Conservation (phyloP, 768 basidiomycete species). For the Russula sp. region DNA sequence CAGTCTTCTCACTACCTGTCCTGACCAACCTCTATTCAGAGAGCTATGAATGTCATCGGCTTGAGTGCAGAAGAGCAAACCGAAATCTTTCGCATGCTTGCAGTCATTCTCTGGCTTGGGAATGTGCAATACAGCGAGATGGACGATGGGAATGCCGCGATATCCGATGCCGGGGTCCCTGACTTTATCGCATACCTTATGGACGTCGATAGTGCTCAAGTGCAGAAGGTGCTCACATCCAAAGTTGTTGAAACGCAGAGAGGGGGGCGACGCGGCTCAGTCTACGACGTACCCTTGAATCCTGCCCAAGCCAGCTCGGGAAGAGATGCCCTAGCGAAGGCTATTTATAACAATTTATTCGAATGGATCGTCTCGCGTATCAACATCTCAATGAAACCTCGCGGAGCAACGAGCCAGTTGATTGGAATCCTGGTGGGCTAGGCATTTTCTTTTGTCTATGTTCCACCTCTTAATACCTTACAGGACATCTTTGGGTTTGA, state of each 20-base stretch:
- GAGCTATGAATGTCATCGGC: conserved; percentile 92
- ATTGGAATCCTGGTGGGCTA: conserved; percentile 82
- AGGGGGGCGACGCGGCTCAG: conserved; percentile 86
- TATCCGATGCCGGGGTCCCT: conserved; percentile 81
- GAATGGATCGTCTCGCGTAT: conserved; percentile 98
- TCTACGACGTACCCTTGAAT: conserved; percentile 96
- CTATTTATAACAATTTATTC: conserved; percentile 96
- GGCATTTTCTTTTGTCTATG: not conserved
- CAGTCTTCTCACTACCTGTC: not conserved
- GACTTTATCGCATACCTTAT: conserved; percentile 95
- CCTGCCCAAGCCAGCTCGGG: conserved; percentile 86
- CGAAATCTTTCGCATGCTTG: conserved; percentile 91
- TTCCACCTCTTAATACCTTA: conserved; percentile 2
- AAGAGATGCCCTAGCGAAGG: conserved; percentile 89
- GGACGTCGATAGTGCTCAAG: conserved; percentile 71
- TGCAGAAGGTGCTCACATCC: conserved; percentile 83
- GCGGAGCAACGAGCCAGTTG: conserved; percentile 63
- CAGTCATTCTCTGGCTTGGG: conserved; percentile 90
- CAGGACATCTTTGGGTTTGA: conserved; percentile 99
- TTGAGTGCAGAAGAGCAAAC: conserved; percentile 78
- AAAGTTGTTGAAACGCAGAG: conserved; percentile 89
- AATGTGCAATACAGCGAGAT: conserved; percentile 87
- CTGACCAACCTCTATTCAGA: conserved; percentile 38
- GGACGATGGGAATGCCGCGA: conserved; percentile 81
- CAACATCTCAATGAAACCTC: conserved; percentile 94